Evolutionary conservation across 148 eudicot species (phyloP), one percentile per base, ranked within the genome.

Genomic region (Selenicereus undatus): DNA sequence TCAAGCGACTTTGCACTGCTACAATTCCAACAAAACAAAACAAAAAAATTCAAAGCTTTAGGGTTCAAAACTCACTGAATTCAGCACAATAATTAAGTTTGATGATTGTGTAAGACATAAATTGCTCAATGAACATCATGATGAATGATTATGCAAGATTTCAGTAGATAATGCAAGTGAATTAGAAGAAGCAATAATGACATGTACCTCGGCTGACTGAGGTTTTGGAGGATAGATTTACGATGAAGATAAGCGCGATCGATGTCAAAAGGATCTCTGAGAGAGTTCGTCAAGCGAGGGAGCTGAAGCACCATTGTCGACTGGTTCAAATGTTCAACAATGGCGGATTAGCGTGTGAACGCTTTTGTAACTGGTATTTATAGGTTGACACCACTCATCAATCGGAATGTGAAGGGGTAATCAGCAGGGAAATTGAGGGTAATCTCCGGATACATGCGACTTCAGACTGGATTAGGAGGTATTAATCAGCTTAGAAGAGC

Each of bases 221-320:
- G 90, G 83, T 62, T 87, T 66, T 81, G 93, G 80, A 95, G 97
- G 80, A 92, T 78, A 78, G 89, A 56, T 87, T 92, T 92, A 73
- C 99, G 97, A 20, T 88, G 88, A 71, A 95, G 94, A 45, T 95
- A 95, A 75, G 97, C 99, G 81, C 83, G 89, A 86, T 95, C 99
- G 85, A 91, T 86, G 71, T 95, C 97, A 82, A 93, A 93, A 11
- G 99, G 99, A 3, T 85, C 92, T 80, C 99, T 81, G 50, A 95
- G 97, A 76, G 99, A 88, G 73, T 87, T 93, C 5, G 97, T 85
- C 69, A 95, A 74, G 36, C 99, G 94, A 77, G 99, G 97, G 20
- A 90, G 89, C 66, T 95, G 93, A 56, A 93, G 86, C 81, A 90
- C 76, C 98, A 93, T 90, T 75, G 70, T 27, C 32, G 45, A 0